Percentiles rank a stretch among this genome's conserved stretches.
These are phyloP conservation scores for Ramichloridium luteum DNA, from an alignment of 2,329 filamentous ascomycete genomes.

Conservation along the genomic window DNA sequence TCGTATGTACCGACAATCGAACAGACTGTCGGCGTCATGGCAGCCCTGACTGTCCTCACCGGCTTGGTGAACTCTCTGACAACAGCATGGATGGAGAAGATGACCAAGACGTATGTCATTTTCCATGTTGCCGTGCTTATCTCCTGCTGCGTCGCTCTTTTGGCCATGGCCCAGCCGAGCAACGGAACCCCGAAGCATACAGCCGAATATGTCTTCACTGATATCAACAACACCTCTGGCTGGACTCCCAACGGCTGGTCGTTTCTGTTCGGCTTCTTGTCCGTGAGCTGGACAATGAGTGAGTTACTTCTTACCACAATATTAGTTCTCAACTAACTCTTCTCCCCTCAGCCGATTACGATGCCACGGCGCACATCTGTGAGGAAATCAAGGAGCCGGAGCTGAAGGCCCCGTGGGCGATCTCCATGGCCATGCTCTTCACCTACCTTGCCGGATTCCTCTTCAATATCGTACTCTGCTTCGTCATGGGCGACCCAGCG, in stretches of 20 bases:
- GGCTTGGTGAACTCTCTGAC: constrained; percentile 44
- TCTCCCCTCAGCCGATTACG: constrained; percentile 18
- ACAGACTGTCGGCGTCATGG: constrained; percentile 45
- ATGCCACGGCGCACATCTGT: too few relatives aligned
- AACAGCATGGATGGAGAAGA: constrained; percentile 46
- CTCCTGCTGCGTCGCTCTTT: constrained; percentile 40
- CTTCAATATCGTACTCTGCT: constrained; percentile 47
- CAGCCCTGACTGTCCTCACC: constrained; percentile 39
- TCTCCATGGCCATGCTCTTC: constrained; percentile 43
- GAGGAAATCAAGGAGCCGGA: constrained; percentile 43
- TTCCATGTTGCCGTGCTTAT: constrained; percentile 44
- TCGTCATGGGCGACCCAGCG: constrained; percentile 42
- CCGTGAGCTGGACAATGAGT: constrained; percentile 50
- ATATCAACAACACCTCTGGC: constrained; percentile 40
- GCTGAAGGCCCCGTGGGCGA: constrained; percentile 43
- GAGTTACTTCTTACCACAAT: constrained; percentile 26
- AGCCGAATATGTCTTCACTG: constrained; percentile 43
- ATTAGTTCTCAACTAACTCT: not conserved
- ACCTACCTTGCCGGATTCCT: constrained; percentile 45
- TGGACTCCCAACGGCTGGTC: constrained; percentile 45
- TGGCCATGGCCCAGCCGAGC: constrained; percentile 31
- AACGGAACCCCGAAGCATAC: constrained; percentile 36
- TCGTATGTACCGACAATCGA: constrained; percentile 30
- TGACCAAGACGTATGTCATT: constrained; percentile 46
- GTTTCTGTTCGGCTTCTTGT: constrained; percentile 49